phyloP scores from a whole-genome alignment of 2,329 filamentous ascomycete species.

The Fusarium xylarioides region DNA sequence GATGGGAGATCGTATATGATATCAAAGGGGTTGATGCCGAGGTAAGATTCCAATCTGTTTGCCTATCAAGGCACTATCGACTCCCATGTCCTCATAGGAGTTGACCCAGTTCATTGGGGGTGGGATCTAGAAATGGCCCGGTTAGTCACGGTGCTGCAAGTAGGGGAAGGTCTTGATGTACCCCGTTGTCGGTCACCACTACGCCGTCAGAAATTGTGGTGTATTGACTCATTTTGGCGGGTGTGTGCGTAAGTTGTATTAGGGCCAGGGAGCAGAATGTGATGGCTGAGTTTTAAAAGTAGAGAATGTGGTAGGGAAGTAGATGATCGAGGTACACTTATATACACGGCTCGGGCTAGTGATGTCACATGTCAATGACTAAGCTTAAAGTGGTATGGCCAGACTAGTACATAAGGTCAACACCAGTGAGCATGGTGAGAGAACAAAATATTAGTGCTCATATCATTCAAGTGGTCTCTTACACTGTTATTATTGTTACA shows the following conservation, averaged over 20 bases:
- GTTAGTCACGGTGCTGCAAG: neutral
- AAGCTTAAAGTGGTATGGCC: rapidly evolving
- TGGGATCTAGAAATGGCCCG: rapidly evolving
- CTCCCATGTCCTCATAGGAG: neutral
- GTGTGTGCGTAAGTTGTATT: rapidly evolving
- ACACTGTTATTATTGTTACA: neutral
- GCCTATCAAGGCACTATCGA: neutral
- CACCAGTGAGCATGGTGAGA: neutral
- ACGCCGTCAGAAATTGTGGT: neutral
- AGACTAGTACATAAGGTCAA: neutral
- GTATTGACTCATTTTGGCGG: neutral
- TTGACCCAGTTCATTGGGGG: neutral
- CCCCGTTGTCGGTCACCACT: neutral
- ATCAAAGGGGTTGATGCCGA: neutral
- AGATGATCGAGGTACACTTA: neutral
- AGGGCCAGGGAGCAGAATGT: rapidly evolving
- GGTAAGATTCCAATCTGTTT: neutral
- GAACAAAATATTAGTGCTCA: neutral
- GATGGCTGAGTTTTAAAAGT: rapidly evolving
- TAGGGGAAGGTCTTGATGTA: neutral
- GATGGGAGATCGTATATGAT: neutral
- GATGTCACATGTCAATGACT: neutral
- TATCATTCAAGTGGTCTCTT: rapidly evolving
- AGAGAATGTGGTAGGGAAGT: rapidly evolving
- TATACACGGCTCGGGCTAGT: neutral